Base-by-base conservation (phyloP, 2,329 filamentous ascomycete species). In the Aspergillus pseudoviridinutans region DNA sequence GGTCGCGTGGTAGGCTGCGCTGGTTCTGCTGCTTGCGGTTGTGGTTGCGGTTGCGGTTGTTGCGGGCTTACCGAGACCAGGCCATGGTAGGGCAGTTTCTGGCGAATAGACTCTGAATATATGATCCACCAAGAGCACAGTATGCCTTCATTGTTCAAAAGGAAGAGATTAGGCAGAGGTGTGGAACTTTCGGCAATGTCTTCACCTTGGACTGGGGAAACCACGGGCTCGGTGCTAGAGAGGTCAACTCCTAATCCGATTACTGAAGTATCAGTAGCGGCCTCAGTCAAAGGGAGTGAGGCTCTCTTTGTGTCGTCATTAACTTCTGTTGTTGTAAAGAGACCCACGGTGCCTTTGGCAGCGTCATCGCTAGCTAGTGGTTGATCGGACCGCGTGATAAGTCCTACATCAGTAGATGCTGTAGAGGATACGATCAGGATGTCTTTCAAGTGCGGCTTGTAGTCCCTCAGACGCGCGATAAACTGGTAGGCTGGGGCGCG, bases 51-150 rank as follows among this genome's bases (percentile, higher is more conserved):
- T 63, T 56, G 67, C 49, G 59, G 75, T 73, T 25, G 75, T 64
- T 28, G 74, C 47, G 53, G 41, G 50, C 49, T 50, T 49, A 63
- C 65, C n/a, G 74, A 73, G 57, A 79, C 77, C 61, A 97, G 79
- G 4, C 89, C 90, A 44, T 88, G 83, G 71, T 92, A 97, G 0
- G 85, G 84, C 6, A 84, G 85, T 3, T 87, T 87, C 65, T 87
- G 80, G 58, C 87, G 85, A 60, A 99, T 87, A 1, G 93, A 92
- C 46, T 95, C 91, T 38, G 89, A 85, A 75, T 97, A 97, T 22
- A 97, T 84, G 47, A 97, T 77, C 91, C 93, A 97, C 92, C 93
- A 99, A 12, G 87, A 83, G 49, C 85, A 86, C 17, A 99, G 79
- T 9, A 96, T 78, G 62, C 94, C 94, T 68, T 97, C 91, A 63